A percentile compares a stretch with the other conserved stretches of the same genome.
These are phyloP conservation scores for Anaeramoeba ignava DNA, from an alignment of 78 protist species.

Conservation along the genomic window DNA sequence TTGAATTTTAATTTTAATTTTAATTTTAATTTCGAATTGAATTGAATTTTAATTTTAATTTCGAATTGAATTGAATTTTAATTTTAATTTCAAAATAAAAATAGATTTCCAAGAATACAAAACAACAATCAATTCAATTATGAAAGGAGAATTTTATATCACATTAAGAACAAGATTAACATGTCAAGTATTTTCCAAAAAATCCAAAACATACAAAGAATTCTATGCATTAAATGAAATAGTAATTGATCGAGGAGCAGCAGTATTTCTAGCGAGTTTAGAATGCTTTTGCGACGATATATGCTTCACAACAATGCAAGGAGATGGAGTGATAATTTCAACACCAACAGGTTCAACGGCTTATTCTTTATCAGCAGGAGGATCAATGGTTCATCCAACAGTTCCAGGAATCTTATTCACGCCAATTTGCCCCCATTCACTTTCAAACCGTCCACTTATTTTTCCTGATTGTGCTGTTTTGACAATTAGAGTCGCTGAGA, in stretches of 20 bases:
- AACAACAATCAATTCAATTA: too few relatives aligned
- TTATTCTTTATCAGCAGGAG: slow-evolving; percentile 57
- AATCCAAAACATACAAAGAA: slow-evolving; percentile 1
- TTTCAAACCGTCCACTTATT: slow-evolving; percentile 72
- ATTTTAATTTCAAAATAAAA: too few relatives aligned
- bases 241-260: slow-evolving; percentile 28
- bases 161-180: too few relatives aligned
- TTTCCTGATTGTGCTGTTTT: slow-evolving; percentile 31
- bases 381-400: slow-evolving; percentile 69
- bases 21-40: too few relatives aligned
- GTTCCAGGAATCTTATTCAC: slow-evolving; percentile 61
- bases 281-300: slow-evolving; percentile 48
- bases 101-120: too few relatives aligned
- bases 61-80: too few relatives aligned
- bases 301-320: slow-evolving; percentile 61
- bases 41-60: too few relatives aligned
- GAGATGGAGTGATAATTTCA: slow-evolving; percentile 57
- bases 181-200: too few relatives aligned
- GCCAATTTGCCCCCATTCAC: slow-evolving; percentile 78
- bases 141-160: too few relatives aligned
- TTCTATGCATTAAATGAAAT: slow-evolving; percentile 13
- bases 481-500: neutral
- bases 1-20: too few relatives aligned
- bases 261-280: slow-evolving; percentile 52
- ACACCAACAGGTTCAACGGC: slow-evolving; percentile 72